Conservation (phyloP, 257 asterid genomes). For the Ligustrum vulgare region DNA sequence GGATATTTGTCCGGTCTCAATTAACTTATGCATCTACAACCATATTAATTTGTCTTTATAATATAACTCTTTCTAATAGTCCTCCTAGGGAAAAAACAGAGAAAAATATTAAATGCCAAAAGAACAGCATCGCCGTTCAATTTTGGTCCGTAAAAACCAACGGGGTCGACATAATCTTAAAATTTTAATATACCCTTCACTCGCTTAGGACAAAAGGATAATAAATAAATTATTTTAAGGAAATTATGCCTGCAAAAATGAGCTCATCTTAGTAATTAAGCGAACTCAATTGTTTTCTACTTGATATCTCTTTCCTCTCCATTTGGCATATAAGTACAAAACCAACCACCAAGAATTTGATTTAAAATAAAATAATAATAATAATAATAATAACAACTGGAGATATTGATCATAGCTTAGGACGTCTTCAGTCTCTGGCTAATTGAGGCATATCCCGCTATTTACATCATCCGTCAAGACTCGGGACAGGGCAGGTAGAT, state of each 20-base stretch:
- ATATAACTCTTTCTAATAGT: not conserved
- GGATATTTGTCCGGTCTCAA: conserved; percentile 4
- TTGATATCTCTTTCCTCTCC: not conserved
- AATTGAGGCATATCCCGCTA: too few relatives aligned
- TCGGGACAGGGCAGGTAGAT: too few relatives aligned
- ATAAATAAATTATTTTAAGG: conserved; percentile 7
- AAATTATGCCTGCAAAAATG: not conserved
- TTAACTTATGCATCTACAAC: conserved; percentile 2
- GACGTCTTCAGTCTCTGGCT: too few relatives aligned
- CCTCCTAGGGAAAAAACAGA: conserved; percentile 19
- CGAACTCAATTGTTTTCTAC: not conserved
- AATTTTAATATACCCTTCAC: conserved; percentile 1
- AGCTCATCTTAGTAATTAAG: not conserved
- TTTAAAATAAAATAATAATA: too few relatives aligned
- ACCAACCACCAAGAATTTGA: too few relatives aligned
- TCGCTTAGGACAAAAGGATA: conserved; percentile 5
- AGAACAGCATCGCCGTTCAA: not conserved
- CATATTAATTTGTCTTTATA: conserved; percentile 8
- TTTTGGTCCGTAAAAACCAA: conserved; percentile 2
- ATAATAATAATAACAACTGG: too few relatives aligned
- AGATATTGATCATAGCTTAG: too few relatives aligned
- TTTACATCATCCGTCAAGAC: too few relatives aligned
- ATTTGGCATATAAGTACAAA: not conserved
- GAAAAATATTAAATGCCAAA: not conserved
- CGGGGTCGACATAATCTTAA: not conserved